A percentile compares a stretch with the other conserved stretches of the same genome.
phyloP scores from a whole-genome alignment of 108 stramenopile species.

The Schizochytrium sp. region DNA sequence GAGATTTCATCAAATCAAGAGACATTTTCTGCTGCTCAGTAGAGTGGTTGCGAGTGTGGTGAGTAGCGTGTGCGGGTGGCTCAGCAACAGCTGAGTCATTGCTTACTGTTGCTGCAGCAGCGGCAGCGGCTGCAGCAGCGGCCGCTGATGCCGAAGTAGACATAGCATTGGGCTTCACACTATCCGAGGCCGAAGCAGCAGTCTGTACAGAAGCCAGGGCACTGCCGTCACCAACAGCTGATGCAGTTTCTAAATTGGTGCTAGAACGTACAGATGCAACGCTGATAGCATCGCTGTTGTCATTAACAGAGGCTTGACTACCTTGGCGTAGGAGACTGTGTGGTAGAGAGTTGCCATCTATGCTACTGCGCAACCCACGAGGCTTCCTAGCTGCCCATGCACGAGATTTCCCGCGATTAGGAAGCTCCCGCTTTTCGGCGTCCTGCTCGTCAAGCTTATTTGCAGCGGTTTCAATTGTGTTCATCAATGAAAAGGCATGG shows the following conservation, averaged over 20 bases:
- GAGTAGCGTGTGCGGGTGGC: not conserved
- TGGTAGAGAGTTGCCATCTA: not conserved
- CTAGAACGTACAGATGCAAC: too few species aligned
- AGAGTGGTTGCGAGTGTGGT: not conserved
- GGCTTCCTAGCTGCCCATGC: slow-evolving; percentile 42
- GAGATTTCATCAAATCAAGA: slow-evolving; percentile 21
- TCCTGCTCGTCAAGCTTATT: not conserved
- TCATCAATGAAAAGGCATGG: not conserved
- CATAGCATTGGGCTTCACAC: not conserved
- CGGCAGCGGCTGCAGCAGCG: not conserved
- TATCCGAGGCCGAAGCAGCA: too few species aligned
- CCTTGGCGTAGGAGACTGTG: not conserved
- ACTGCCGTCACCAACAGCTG: too few species aligned
- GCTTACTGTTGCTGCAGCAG: not conserved
- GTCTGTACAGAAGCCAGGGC: too few species aligned
- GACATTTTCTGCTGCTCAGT: slow-evolving; percentile 26
- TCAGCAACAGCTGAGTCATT: not conserved
- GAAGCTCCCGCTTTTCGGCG: not conserved
- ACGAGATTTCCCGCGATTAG: slow-evolving; percentile 18
- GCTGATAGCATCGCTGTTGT: too few species aligned
- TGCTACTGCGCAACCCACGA: not conserved
- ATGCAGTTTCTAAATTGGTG: too few species aligned
- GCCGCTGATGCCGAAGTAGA: not conserved
- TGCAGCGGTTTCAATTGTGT: not conserved
- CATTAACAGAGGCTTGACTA: too few species aligned